phyloP scores from a whole-genome alignment of 75 land plant species.

The Cunninghamia lanceolata region DNA sequence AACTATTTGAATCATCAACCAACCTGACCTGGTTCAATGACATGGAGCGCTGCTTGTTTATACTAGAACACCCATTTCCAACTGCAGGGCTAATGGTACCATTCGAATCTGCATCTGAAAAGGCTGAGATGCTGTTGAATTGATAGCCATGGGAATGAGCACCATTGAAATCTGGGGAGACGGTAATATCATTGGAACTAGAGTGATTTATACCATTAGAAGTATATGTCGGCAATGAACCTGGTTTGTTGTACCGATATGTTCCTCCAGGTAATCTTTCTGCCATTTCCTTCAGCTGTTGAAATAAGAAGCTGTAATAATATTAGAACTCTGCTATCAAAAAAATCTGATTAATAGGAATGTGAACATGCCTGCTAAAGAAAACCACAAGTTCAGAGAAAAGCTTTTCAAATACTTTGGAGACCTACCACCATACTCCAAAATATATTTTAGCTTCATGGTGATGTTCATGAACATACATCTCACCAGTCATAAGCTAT shows the following conservation, averaged over 20 bases:
- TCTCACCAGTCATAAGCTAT: neutral
- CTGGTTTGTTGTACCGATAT: slow-evolving; percentile 6
- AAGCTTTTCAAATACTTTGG: neutral
- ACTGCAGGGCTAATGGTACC: slow-evolving; percentile 6
- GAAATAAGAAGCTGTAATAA: neutral
- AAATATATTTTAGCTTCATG: neutral
- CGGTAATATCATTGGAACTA: neutral
- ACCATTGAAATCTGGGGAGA: neutral
- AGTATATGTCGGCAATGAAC: neutral
- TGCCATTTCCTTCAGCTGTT: slow-evolving; percentile 93
- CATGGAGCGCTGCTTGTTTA: neutral
- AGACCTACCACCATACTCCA: neutral
- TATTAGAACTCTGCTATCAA: neutral
- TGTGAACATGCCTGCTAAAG: neutral
- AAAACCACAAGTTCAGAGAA: neutral
- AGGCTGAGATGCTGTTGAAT: neutral
- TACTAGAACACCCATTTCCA: neutral
- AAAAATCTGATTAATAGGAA: neutral
- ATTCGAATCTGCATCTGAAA: slow-evolving; percentile 7
- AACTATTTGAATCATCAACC: slow-evolving; percentile 23
- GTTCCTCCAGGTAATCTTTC: slow-evolving; percentile 82
- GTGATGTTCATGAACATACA: neutral
- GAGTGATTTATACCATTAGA: slow-evolving; percentile 5
- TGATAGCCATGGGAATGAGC: neutral
- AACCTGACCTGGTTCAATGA: neutral